Conservation (phyloP, 1,284 basidiomycete genomes). For the Athelia sp. region DNA sequence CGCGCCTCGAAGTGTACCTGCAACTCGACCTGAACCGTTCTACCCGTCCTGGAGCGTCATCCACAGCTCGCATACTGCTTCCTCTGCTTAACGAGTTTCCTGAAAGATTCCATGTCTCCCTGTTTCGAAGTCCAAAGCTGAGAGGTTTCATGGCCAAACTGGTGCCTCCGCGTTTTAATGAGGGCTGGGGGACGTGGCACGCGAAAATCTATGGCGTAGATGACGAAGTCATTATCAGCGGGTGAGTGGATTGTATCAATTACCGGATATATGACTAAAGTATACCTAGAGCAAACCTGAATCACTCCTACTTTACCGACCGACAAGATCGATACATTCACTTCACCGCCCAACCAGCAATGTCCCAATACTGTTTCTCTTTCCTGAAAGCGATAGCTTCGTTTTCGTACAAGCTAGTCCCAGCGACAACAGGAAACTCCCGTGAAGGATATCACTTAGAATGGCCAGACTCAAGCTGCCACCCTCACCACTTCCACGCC, state of each 20-base stretch:
- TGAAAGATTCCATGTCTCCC: slow-evolving; percentile 69
- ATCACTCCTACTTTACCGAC: slow-evolving; percentile 90
- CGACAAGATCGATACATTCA: slow-evolving; percentile 93
- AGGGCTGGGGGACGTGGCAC: slow-evolving; percentile 99
- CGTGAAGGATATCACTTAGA: slow-evolving; percentile 36
- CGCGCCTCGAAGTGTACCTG: slow-evolving; percentile 65
- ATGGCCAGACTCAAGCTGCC: slow-evolving; percentile 53
- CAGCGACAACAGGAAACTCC: slow-evolving; percentile 17
- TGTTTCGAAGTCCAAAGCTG: slow-evolving; percentile 86
- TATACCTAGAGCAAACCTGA: slow-evolving; percentile 83
- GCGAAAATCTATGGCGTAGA: slow-evolving; percentile 95
- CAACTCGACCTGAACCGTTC: slow-evolving; percentile 89
- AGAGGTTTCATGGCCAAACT: slow-evolving; percentile 69
- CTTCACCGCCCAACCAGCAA: slow-evolving; percentile 53
- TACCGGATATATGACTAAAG: neutral
- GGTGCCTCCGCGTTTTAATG: slow-evolving; percentile 91
- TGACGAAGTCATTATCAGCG: slow-evolving; percentile 88
- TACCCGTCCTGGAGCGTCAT: slow-evolving; percentile 76
- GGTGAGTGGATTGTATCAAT: slow-evolving; percentile 57
- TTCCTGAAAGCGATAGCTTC: slow-evolving; percentile 68
- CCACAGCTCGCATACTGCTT: slow-evolving; percentile 71
- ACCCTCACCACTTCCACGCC: slow-evolving; percentile 58
- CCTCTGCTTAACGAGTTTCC: slow-evolving; percentile 73
- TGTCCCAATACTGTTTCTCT: slow-evolving; percentile 82
- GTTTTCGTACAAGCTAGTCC: slow-evolving; percentile 71